Evolutionary conservation across 2,329 filamentous ascomycete species (phyloP).

Genomic region (Arthrobotrys megalospora): DNA sequence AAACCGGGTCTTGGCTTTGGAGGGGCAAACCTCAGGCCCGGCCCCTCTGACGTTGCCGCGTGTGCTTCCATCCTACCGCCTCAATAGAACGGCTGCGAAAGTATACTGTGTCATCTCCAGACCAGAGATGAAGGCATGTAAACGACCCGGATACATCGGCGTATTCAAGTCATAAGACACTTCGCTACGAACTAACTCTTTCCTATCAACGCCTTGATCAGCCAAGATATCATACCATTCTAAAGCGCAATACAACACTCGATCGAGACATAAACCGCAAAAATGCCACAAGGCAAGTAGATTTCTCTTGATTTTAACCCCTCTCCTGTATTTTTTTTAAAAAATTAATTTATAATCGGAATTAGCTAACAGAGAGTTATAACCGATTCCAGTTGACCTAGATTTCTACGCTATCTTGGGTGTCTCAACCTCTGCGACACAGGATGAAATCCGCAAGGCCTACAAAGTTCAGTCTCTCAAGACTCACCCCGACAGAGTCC

Average conservation of each 20-base stretch:
- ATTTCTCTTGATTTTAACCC: too few relatives aligned
- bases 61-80: background rate
- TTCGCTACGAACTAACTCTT: conserved; percentile 4
- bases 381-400: conserved; percentile 33
- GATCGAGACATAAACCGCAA: background rate
- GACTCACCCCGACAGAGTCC: conserved; percentile 78
- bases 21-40: conserved; percentile 15
- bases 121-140: conserved; percentile 15
- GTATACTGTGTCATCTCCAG: conserved; percentile 43
- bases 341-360: too few relatives aligned
- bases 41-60: conserved; percentile 35
- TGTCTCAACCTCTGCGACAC: conserved; percentile 79
- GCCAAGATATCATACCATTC: background rate
- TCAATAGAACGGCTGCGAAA: conserved; percentile 2
- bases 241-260: background rate
- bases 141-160: background rate
- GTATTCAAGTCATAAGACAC: conserved; percentile 1
- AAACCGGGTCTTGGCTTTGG: conserved; percentile 11
- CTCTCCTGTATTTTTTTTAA: too few relatives aligned
- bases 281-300: conserved; percentile 50
- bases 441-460: conserved; percentile 89
- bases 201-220: conserved; percentile 3
- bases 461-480: conserved; percentile 73
- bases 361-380: background rate
- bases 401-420: conserved; percentile 77